A percentile compares a stretch with the other conserved stretches of the same genome.
These are phyloP conservation scores for Hypoxylon rickii DNA, from an alignment of 495 filamentous ascomycete genomes.

Conservation along the genomic window DNA sequence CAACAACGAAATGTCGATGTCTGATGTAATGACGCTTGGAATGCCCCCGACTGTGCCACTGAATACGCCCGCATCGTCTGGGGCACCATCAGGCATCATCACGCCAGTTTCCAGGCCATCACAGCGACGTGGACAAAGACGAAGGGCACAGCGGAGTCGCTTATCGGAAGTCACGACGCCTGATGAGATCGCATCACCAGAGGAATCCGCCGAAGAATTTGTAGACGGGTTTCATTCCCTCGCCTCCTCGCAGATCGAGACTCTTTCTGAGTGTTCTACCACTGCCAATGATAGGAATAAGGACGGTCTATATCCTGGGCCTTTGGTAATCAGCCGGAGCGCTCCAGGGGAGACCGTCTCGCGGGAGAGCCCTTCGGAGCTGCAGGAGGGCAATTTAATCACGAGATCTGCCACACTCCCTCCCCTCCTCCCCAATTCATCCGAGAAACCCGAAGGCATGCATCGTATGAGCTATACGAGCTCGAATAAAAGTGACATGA, in stretches of 20 bases:
- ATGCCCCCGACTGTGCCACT: conserved; percentile 14
- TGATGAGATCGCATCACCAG: conserved; percentile 17
- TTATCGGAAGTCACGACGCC: conserved; percentile 39
- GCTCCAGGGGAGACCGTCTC: background rate
- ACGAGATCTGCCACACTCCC: no score
- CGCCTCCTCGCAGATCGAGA: conserved; percentile 16
- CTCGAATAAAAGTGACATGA: background rate
- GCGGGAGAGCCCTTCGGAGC: background rate
- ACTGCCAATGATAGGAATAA: background rate
- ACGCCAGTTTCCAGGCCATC: conserved; percentile 17
- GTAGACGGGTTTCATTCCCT: background rate
- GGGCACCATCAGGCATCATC: conserved; percentile 3
- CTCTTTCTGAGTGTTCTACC: conserved; percentile 20
- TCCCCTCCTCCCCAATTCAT: background rate
- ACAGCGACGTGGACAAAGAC: conserved; percentile 20
- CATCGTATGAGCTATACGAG: background rate
- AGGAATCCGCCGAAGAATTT: conserved; percentile 14
- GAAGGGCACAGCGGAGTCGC: conserved; percentile 28
- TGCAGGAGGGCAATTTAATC: background rate
- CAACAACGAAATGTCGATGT: conserved; percentile 4
- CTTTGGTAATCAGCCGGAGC: conserved; percentile 7
- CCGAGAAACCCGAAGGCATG: background rate
- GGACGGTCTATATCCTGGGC: conserved; percentile 12
- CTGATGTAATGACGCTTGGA: conserved; percentile 1
- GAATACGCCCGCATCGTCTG: conserved; percentile 22